Evolutionary conservation across 306 rosid species (phyloP).

Genomic region (Casuarina glauca): DNA sequence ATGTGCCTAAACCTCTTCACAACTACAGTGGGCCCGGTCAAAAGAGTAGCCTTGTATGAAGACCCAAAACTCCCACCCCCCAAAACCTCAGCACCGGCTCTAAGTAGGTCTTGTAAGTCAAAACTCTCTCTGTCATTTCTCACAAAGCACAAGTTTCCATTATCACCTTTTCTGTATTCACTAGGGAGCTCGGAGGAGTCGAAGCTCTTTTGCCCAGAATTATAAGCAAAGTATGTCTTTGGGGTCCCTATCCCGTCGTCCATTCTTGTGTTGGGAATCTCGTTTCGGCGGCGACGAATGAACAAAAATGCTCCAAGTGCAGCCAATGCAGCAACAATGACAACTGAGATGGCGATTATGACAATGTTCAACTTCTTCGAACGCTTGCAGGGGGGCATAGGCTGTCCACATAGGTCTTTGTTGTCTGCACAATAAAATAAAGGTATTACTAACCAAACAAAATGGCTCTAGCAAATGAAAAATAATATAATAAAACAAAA

Average conservation of each 20-base stretch:
- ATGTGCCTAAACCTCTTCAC: constrained; percentile 84
- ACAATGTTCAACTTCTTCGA: constrained; percentile 28
- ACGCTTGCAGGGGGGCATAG: constrained; percentile 53
- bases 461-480: too few relatives aligned
- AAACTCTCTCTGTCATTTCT: constrained; percentile 39
- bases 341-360: constrained; percentile 27
- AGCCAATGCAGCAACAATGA: constrained; percentile 33
- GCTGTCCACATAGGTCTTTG: constrained; percentile 64
- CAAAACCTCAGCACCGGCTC: constrained; percentile 78
- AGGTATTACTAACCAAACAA: too few relatives aligned
- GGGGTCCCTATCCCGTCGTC: not conserved
- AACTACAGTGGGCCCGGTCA: constrained; percentile 57
- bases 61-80: constrained; percentile 89
- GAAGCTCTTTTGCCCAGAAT: constrained; percentile 14
- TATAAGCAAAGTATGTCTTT: not conserved
- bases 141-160: constrained; percentile 48
- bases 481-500: too few relatives aligned
- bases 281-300: constrained; percentile 23
- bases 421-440: constrained; percentile 49
- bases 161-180: constrained; percentile 31
- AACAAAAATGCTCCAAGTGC: constrained; percentile 26
- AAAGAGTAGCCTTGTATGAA: constrained; percentile 65
- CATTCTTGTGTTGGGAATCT: not conserved
- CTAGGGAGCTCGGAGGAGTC: constrained; percentile 27
- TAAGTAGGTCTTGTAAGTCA: constrained; percentile 65